These are phyloP conservation scores for Rhodotorula diobovata DNA, from an alignment of 768 basidiomycete species.

Conservation along the genomic window DNA sequence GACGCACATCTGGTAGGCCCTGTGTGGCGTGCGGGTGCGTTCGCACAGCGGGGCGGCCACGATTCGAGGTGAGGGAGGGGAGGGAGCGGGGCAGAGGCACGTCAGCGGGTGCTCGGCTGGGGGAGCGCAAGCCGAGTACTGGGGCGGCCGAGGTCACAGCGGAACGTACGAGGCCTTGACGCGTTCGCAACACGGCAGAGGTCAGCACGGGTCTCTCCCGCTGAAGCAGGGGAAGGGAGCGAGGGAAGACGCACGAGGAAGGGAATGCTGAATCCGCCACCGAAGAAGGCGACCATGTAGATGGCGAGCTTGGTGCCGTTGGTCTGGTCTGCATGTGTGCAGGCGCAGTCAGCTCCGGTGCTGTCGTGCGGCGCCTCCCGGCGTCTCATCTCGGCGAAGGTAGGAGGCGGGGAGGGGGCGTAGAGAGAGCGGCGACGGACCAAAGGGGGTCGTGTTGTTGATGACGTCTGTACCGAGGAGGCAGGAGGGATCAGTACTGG, in stretches of 20 bases:
- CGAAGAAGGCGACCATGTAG: constrained; percentile 34
- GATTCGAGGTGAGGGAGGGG: too few species aligned
- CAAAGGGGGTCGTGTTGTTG: constrained; percentile 37
- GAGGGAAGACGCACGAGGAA: constrained; percentile 5
- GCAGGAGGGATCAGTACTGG: background rate
- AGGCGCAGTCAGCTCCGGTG: background rate
- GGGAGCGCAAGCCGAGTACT: too few species aligned
- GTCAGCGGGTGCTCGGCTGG: too few species aligned
- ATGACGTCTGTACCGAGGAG: constrained; percentile 13
- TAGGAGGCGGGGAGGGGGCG: background rate
- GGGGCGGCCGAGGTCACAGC: too few species aligned
- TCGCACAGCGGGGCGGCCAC: background rate
- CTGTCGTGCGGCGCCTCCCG: background rate
- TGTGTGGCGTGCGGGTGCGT: background rate
- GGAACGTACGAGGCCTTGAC: too few species aligned
- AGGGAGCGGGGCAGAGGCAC: too few species aligned
- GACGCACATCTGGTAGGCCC: background rate
- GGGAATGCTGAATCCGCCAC: constrained; percentile 21
- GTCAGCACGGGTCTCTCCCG: too few species aligned
- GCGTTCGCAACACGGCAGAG: too few species aligned
- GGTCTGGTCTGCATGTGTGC: constrained; percentile 27
- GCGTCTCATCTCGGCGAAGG: too few species aligned
- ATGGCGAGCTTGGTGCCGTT: constrained; percentile 32
- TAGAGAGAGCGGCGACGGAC: constrained; percentile 5
- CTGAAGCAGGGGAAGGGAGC: background rate